A percentile compares a stretch with the other conserved stretches of the same genome.
Conservation (phyloP, 1,284 basidiomycete genomes). For the Apiotrichum brassicae region DNA sequence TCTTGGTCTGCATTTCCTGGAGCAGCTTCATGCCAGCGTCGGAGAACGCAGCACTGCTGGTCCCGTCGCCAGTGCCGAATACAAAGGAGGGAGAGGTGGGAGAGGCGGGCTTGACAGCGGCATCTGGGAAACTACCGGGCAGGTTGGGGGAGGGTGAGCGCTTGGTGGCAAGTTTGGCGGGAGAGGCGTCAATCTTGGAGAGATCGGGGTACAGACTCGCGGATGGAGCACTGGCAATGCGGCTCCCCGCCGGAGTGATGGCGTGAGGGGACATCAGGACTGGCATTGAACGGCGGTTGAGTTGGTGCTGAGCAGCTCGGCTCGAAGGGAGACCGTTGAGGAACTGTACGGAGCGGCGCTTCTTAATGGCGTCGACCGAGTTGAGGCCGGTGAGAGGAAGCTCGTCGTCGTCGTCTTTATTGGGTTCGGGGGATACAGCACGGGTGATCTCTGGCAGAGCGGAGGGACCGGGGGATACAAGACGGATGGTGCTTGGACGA, state of each 20-base stretch:
- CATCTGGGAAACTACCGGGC: conserved; percentile 9
- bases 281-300: conserved; percentile 35
- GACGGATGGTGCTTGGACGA: conserved; percentile 35
- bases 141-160: neutral
- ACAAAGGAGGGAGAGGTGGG: conserved; percentile 15
- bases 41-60: conserved; percentile 31
- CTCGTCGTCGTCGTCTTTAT: conserved; percentile 17
- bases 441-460: neutral
- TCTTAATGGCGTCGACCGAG: conserved; percentile 23
- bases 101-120: neutral
- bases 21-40: conserved; percentile 32
- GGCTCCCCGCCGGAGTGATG: neutral
- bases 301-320: neutral
- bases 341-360: conserved; percentile 33
- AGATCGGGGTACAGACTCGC: conserved; percentile 24
- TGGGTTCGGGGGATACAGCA: neutral
- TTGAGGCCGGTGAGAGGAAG: conserved; percentile 30
- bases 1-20: conserved; percentile 38
- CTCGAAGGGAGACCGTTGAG: conserved; percentile 3
- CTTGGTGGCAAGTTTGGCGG: neutral
- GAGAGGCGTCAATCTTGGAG: neutral
- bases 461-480: conserved; percentile 29
- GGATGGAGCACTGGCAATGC: neutral
- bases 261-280: conserved; percentile 16
- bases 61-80: conserved; percentile 23